phyloP scores from a whole-genome alignment of 108 stramenopile species.

The Cyclotella kingstonii region DNA sequence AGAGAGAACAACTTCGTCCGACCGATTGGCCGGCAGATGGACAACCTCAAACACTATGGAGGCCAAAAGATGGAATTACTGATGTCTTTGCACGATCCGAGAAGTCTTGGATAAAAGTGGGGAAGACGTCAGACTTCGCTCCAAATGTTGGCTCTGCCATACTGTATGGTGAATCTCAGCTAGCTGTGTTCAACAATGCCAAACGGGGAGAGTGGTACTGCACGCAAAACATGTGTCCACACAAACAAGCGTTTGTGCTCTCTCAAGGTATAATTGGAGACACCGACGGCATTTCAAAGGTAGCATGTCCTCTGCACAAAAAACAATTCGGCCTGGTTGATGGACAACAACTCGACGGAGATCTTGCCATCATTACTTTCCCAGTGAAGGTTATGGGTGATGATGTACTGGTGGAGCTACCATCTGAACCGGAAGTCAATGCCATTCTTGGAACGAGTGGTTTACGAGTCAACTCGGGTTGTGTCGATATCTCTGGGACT shows the following conservation, averaged over 20 bases:
- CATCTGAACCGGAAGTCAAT: slow-evolving; percentile 76
- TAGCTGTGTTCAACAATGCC: slow-evolving; percentile 88
- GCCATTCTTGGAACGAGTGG: slow-evolving; percentile 83
- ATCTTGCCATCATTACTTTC: slow-evolving; percentile 84
- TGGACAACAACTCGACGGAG: slow-evolving; percentile 70
- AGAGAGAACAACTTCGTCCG: slow-evolving; percentile 84
- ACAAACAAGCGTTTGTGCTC: slow-evolving; percentile 91
- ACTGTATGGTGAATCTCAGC: slow-evolving; percentile 85
- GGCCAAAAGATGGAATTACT: slow-evolving; percentile 47
- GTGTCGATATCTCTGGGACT: slow-evolving; percentile 63
- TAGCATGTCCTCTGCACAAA: slow-evolving; percentile 94
- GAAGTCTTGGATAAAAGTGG: slow-evolving; percentile 84
- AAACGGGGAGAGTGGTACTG: slow-evolving; percentile 77
- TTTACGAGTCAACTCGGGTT: slow-evolving; percentile 74
- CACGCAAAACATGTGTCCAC: slow-evolving; percentile 93
- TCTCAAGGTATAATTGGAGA: slow-evolving; percentile 90
- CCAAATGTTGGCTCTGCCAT: slow-evolving; percentile 83
- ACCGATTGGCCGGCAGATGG: slow-evolving; percentile 90
- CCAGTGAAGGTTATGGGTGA: slow-evolving; percentile 75
- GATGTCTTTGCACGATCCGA: slow-evolving; percentile 83
- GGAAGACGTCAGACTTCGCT: slow-evolving; percentile 66
- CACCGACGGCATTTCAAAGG: slow-evolving; percentile 71
- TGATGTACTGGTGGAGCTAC: slow-evolving; percentile 81
- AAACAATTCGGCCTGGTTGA: slow-evolving; percentile 80
- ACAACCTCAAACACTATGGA: slow-evolving; percentile 76